Conservation (phyloP, 2,329 filamentous ascomycete species). For the Alternaria sp. region DNA sequence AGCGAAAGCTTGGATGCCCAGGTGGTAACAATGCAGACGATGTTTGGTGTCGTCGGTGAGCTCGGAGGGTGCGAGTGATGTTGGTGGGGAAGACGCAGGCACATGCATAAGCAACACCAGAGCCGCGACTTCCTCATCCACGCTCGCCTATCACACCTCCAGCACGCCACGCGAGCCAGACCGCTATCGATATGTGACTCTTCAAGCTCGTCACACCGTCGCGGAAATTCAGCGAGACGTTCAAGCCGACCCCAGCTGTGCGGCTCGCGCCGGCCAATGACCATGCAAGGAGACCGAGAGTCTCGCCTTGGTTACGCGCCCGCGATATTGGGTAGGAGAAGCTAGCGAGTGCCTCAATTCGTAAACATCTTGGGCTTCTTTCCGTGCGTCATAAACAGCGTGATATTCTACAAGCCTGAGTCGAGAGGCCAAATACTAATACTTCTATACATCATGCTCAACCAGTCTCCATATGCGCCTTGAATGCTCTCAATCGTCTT, state of each 20-base stretch:
- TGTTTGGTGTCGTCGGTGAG: constrained; percentile 7
- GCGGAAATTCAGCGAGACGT: constrained; percentile 16
- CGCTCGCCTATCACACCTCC: constrained; percentile 12
- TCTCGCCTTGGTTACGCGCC: constrained; percentile 36
- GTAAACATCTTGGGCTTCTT: neutral
- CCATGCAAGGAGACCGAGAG: constrained; percentile 15
- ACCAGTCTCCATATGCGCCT: constrained; percentile 24
- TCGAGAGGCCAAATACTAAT: constrained; percentile 39
- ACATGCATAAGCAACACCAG: constrained; percentile 23
- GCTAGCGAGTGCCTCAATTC: neutral
- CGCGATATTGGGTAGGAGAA: constrained; percentile 16
- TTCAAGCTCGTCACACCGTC: constrained; percentile 30
- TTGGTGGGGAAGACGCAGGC: constrained; percentile 15
- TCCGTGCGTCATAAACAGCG: constrained; percentile 3
- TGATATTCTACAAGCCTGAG: constrained; percentile 41
- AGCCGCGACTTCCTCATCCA: constrained; percentile 6
- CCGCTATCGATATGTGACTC: constrained; percentile 14
- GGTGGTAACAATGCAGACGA: neutral
- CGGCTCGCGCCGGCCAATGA: constrained; percentile 30
- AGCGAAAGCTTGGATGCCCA: constrained; percentile 2
- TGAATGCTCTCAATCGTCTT: constrained; percentile 38
- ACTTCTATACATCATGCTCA: constrained; percentile 27
- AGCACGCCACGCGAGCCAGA: constrained; percentile 21
- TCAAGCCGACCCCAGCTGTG: constrained; percentile 37
- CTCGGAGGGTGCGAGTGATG: constrained; percentile 3